Conservation (phyloP, 192 early-diverging fungal species). For the Coemansia sp. region DNA sequence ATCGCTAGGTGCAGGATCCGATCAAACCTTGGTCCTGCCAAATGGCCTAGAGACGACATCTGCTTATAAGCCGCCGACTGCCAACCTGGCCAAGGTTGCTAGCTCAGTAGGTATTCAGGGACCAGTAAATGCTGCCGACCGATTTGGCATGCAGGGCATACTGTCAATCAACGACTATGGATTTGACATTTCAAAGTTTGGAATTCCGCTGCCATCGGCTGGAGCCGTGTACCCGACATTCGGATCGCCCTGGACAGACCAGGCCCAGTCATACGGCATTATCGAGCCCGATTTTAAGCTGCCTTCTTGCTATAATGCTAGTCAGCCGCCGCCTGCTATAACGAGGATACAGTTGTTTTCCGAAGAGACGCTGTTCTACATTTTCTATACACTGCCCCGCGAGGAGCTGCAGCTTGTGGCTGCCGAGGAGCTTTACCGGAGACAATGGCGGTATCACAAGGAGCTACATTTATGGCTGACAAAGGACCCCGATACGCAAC, state of each 20-base stretch:
- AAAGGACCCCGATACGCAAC: constrained; percentile 69
- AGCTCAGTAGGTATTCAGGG: constrained; percentile 18
- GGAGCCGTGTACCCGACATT: constrained; percentile 87
- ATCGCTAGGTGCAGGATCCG: constrained; percentile 11
- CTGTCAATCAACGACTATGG: constrained; percentile 89
- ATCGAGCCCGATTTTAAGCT: constrained; percentile 86
- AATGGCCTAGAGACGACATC: constrained; percentile 41
- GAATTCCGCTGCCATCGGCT: constrained; percentile 72
- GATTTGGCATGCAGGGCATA: constrained; percentile 86
- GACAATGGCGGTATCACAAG: constrained; percentile 98
- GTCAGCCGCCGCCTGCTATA: constrained; percentile 70
- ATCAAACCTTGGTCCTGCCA: constrained; percentile 16
- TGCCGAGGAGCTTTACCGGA: constrained; percentile 91
- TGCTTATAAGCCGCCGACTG: constrained; percentile 34
- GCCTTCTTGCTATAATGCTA: constrained; percentile 84
- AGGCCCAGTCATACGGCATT: constrained; percentile 62
- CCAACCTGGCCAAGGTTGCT: constrained; percentile 31
- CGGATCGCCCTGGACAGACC: constrained; percentile 88
- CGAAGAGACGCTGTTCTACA: constrained; percentile 97
- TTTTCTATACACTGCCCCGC: constrained; percentile 97
- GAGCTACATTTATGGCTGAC: constrained; percentile 91
- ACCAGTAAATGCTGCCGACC: constrained; percentile 54
- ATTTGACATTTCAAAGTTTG: constrained; percentile 86
- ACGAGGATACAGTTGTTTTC: constrained; percentile 73
- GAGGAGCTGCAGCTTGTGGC: constrained; percentile 91